Base-by-base conservation (phyloP, 192 early-diverging fungal genomes). In the Backusella morwellensis region DNA sequence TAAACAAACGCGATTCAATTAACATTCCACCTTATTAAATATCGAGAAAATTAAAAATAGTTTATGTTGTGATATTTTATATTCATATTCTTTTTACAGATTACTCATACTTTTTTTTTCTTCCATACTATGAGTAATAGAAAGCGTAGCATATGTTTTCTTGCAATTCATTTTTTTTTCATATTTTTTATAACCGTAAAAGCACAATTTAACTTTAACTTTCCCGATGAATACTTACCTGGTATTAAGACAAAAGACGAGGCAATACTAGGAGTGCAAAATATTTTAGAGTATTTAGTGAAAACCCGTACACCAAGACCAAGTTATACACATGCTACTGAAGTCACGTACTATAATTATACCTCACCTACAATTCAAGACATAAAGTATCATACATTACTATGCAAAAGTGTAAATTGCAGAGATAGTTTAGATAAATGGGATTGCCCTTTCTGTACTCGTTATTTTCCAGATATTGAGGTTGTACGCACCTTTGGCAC, bases 361-460 rank as follows among this genome's bases (percentile, higher is more conserved):
- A 63, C 56, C 9, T 68, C 67, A 17, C n/a, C 19, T 32, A 35
- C 29, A 36, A 15, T 34, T 4, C 23, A 68, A 11, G 67, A 68
- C 29, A 19, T 68, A n/a, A 68, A 35, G 19, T 68, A 35, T 32
- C 35, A 68, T 68, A 2, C 35, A 19, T 17, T 36, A 8, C 14
- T 68, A 19, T 34, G 29, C 17, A 68, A 68, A 17, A 68, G 34
- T 8, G 35, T 36, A 17, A 68, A 68, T 17, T 68, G 67, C 14
- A 68, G 67, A 68, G 35, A 68, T 6, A 68, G 67, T 36, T 3
- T 68, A 11, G 67, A 68, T 36, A 68, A 68, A 36, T 68, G 67
- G 67, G 67, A 68, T 68, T 68, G 67, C 1, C 17, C 67, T 1
- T n/a, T 19, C 2, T 68, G 67, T 6, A 68, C 11, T 3, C 67